Evolutionary conservation across 2,329 filamentous ascomycete species (phyloP), one percentile per base, ranked within the genome.

Genomic region (Colletotrichum eremochloae): DNA sequence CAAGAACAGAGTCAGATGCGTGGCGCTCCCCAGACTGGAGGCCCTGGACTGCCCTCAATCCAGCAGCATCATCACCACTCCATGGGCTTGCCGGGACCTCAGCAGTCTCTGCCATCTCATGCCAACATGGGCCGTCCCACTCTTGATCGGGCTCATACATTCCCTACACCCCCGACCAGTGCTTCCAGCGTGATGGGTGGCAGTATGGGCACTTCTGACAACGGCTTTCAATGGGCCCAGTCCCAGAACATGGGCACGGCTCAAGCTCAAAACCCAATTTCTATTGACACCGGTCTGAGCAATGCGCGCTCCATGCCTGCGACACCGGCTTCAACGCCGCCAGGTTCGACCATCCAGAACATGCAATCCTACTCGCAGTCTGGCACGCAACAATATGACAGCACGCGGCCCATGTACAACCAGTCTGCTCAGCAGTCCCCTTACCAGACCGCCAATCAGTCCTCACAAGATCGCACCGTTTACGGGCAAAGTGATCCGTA

Each of bases 101-200:
- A 89, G 74, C 82, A 86, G 61, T 82, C 88, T 42, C 80, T 91
- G 55, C 84, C 89, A 1, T 90, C 93, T 24, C 93, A 96, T 77
- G 89, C 90, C 83, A 91, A 80, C 84, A 90, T 94, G 78, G 89
- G 90, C 63, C 91, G 96, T 55, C 95, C 95, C 9, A 87, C 90
- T 8, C 84, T 97, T 48, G 95, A 98, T 74, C 91, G 96, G 64
- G 92, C 95, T 20, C 93, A 97, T 81, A 97, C 95, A 2, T 98
- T 98, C 82, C 95, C 96, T 4, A 98, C 96, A 4, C 96, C 96
- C 46, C 95, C 96, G 1, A 94, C 95, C 0, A 98, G 94, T 80
- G 93, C 95, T n/a, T 96, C 95, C 0, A 94, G 94, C 81, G 90
- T 97, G 57, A 94, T 91, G 83, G 87, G 85, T 14, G 91, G 84